A percentile compares a stretch with the other conserved stretches of the same genome.
Conservation (phyloP, 768 basidiomycete species). For the Pleurotus ostreatus region DNA sequence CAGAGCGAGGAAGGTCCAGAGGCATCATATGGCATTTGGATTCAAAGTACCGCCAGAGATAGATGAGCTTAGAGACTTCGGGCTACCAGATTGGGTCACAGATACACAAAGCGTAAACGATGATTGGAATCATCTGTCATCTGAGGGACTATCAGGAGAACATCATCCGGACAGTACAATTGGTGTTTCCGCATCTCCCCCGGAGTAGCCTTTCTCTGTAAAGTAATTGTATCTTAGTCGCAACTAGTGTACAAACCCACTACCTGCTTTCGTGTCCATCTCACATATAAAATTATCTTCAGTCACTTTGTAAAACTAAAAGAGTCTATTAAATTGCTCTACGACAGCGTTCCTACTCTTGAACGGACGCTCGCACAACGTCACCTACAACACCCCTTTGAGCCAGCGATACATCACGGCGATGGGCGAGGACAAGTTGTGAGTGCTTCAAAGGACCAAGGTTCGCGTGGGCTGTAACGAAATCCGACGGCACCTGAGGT, state of each 20-base stretch:
- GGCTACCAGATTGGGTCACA: constrained; percentile 51
- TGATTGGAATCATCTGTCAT: constrained; percentile 7
- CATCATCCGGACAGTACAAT: background rate
- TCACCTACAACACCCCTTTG: constrained; percentile 35
- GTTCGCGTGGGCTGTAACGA: constrained; percentile 19
- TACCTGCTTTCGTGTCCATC: background rate
- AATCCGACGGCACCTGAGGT: constrained; percentile 22
- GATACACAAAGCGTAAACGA: constrained; percentile 15
- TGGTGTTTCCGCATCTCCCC: background rate
- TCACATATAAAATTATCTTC: background rate
- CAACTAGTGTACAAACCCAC: background rate
- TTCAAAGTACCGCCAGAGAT: constrained; percentile 46
- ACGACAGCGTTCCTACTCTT: background rate
- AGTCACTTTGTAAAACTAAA: background rate
- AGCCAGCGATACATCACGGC: constrained; percentile 35
- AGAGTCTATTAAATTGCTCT: background rate
- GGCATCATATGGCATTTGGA: constrained; percentile 59
- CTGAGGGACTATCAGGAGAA: background rate
- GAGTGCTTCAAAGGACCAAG: constrained; percentile 42
- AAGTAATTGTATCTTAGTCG: background rate
- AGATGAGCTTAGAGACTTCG: constrained; percentile 48
- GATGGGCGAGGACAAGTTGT: constrained; percentile 36
- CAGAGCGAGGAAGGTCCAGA: constrained; percentile 43
- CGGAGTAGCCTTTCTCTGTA: no score
- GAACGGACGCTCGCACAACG: constrained; percentile 25